Evolutionary conservation across 148 eudicot genomes (phyloP).

Genomic region (Linanthus parryae): DNA sequence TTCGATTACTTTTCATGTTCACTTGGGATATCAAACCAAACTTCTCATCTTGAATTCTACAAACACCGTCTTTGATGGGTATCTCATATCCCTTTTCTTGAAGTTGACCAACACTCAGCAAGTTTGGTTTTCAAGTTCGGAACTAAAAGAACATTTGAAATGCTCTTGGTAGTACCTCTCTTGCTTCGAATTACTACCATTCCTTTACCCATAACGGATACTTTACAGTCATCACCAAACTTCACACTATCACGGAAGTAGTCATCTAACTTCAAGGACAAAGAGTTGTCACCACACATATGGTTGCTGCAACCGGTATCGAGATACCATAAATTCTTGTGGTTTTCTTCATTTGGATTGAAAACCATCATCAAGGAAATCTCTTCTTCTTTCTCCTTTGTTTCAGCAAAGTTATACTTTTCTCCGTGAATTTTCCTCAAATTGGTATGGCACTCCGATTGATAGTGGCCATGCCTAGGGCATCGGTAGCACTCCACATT

Average conservation of each 20-base stretch:
- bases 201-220: constrained; percentile 8
- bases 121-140: constrained; percentile 14
- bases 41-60: constrained; percentile 6
- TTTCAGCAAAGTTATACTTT: background rate
- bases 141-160: constrained; percentile 18
- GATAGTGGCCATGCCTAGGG: constrained; percentile 7
- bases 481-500: background rate
- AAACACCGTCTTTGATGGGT: constrained; percentile 9
- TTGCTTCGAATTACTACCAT: background rate
- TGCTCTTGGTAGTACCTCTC: background rate
- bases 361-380: background rate
- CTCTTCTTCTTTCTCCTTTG: constrained; percentile 1
- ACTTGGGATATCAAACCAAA: constrained; percentile 5
- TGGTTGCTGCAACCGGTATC: background rate
- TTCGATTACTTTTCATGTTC: constrained; percentile 8
- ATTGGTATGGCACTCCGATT: constrained; percentile 1
- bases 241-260: constrained; percentile 1
- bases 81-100: constrained; percentile 17
- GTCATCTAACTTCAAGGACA: background rate
- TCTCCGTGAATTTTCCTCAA: background rate
- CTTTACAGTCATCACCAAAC: constrained; percentile 4
- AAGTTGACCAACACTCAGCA: constrained; percentile 12
- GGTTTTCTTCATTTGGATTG: background rate
- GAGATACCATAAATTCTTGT: background rate
- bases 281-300: constrained; percentile 1